phyloP scores from a whole-genome alignment of 768 basidiomycete species.

The Phlebiopsis gigantea region DNA sequence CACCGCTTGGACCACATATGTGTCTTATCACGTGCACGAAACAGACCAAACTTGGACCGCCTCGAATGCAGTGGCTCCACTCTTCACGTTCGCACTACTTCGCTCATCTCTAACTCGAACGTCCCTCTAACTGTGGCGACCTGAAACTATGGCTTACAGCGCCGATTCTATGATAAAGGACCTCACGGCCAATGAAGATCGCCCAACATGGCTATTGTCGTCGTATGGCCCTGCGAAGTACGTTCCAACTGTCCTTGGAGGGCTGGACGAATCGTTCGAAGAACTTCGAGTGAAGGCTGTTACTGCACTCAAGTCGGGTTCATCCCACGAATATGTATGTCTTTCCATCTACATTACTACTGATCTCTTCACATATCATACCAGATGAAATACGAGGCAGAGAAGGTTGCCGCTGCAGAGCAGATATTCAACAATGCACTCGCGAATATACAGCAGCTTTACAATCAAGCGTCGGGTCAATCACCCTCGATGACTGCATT shows the following conservation, averaged over 20 bases:
- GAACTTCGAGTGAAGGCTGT: conserved; percentile 70
- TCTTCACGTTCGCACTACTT: conserved; percentile 22
- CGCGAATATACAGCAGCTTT: conserved; percentile 42
- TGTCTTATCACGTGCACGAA: neutral
- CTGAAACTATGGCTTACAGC: conserved; percentile 31
- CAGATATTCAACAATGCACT: conserved; percentile 29
- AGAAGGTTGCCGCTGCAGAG: conserved; percentile 49
- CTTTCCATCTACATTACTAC: neutral
- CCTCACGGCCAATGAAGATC: conserved; percentile 49
- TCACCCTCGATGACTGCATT: conserved; percentile 2
- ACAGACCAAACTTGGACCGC: conserved; percentile 22
- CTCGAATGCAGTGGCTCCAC: conserved; percentile 6
- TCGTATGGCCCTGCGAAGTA: conserved; percentile 74
- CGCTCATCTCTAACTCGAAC: neutral
- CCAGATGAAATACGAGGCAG: conserved; percentile 54
- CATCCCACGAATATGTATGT: conserved; percentile 64
- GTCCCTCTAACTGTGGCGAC: neutral
- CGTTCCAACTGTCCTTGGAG: conserved; percentile 60
- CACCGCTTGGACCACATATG: conserved; percentile 8
- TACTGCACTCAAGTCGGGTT: conserved; percentile 48
- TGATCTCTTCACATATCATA: neutral
- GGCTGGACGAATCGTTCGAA: conserved; percentile 71
- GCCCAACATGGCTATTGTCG: conserved; percentile 75
- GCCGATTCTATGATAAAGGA: conserved; percentile 60
- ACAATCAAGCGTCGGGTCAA: conserved; percentile 40